Base-by-base conservation (phyloP, 106 monocot species). In the Dendrobium chrysotoxum region DNA sequence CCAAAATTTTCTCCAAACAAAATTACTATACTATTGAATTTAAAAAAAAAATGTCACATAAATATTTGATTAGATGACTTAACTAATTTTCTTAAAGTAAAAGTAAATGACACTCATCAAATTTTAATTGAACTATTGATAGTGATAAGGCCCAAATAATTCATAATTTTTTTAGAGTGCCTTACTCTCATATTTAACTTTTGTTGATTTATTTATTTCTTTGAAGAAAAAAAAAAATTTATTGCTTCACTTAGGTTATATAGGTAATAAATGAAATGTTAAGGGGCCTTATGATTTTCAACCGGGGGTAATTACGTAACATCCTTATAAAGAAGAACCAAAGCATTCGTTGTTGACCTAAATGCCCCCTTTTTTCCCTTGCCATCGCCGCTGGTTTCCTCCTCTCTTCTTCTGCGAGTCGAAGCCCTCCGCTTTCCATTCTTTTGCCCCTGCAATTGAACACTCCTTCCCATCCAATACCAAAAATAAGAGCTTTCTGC, bases 341-440 rank as follows among this genome's bases (percentile, higher is more conserved):
- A 42, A 42, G 74, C 40, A 1, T n/a, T 7, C 41, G 20, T 40
- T 53, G 50, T 54, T 81, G 80, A 81, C 80, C 80, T 85, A 85
- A 85, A 81, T 85, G 64, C 74, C 82, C 85, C 57, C 68, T 67
- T 75, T 75, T 40, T 42, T 18, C 10, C 46, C 23, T 4, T 58
- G 72, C 16, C 87, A 72, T 64, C 79, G 58, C 75, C 39, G 28
- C 74, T 74, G 41, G 21, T 65, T 76, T 40, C 67, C 64, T 28
- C 58, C 64, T n/a, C 50, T 75, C 64, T 3, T 71, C 6, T 46
- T 45, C 77, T 76, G 9, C 47, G 76, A 76, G 50, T 40, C 76
- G 76, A 47, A 47, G 40, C 47, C 76, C 46, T 76, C 47, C 46
- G 50, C 88, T 76, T 44, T 80, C 67, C 85, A 82, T 77, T 84